Conservation (phyloP, 2,329 filamentous ascomycete species). For the Lecanicillium sp. region DNA sequence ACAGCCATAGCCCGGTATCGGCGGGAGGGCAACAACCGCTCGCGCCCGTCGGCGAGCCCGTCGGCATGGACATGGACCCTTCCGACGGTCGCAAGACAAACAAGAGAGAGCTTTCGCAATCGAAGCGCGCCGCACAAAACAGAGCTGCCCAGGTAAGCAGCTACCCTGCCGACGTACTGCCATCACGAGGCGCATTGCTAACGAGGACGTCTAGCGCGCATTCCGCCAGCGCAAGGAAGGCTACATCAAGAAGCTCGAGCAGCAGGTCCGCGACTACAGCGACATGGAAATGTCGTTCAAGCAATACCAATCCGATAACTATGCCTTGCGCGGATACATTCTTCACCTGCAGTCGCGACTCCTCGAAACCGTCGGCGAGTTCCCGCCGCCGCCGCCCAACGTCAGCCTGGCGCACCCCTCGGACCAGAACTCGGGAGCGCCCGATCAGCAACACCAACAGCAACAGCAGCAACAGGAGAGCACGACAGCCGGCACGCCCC, state of each 20-base stretch:
- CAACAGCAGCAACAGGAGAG: constrained; percentile 14
- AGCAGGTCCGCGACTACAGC: constrained; percentile 78
- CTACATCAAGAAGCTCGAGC: constrained; percentile 96
- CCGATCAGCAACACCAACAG: constrained; percentile 2
- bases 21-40: constrained; percentile 19
- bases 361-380: constrained; percentile 75
- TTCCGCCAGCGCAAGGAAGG: constrained; percentile 97
- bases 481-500: constrained; percentile 30
- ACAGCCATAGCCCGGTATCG: constrained; percentile 27
- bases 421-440: constrained; percentile 13
- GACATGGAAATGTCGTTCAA: constrained; percentile 74
- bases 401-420: constrained; percentile 54
- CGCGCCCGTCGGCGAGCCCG: constrained; percentile 18
- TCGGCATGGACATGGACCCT: constrained; percentile 17
- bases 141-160: constrained; percentile 83
- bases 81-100: constrained; percentile 48
- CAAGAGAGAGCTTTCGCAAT: constrained; percentile 88
- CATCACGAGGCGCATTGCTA: no score
- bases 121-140: constrained; percentile 94
- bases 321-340: constrained; percentile 85
- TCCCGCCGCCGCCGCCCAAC: constrained; percentile 75
- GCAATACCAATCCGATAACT: constrained; percentile 80
- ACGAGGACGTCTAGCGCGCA: constrained; percentile 84
- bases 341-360: constrained; percentile 83
- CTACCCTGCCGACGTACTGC: no score